Evolutionary conservation across 805 yeast genomes (phyloP), one percentile per base, ranked within the genome.

Genomic region (Priceomyces fermenticarens): DNA sequence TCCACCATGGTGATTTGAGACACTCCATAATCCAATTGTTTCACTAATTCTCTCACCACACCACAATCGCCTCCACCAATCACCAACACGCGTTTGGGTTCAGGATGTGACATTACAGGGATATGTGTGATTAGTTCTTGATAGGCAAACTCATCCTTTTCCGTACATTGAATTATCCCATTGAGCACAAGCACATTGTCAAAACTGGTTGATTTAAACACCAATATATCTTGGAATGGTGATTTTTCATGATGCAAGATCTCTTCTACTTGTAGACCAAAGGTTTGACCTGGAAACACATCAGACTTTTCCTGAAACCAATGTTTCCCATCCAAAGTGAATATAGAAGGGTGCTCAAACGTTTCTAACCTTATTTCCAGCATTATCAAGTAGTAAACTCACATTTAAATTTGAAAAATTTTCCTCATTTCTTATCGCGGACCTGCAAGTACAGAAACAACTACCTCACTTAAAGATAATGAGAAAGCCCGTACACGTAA

Each of bases 1-100:
- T 89, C 97, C n/a, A 87, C 91, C 60, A 89, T 72, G 10, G 85
- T 83, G 11, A 86, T 84, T 35, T 67, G 62, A 49, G 84, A 83
- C 3, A 83, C 75, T 4, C 73, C 70, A 30, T 69, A 68, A 10
- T 60, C 61, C 25, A 66, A 52, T 55, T 85, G 91, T 64, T 89
- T 90, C 35, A 88, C 79, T 12, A 87, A 82, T 61, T 89, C 97
- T 54, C 97, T 76, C 29, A 90, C 67, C 14, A 89, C 96, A 46
- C 97, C 97, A 48, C 97, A 96, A 61, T 89, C 97, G 32, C 97
- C 97, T 17, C 97, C 97, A 20, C 97, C 97, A 53, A 89, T 86
- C 25, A 89, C 93, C 38, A 89, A 74, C 8, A 88, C 95, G 40
- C 73, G 76, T 51, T 77, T 77, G 1, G 97, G 97, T 32, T 71